Evolutionary conservation across 2,329 filamentous ascomycete genomes (phyloP).

Genomic region (Pseudogymnoascus sp.): DNA sequence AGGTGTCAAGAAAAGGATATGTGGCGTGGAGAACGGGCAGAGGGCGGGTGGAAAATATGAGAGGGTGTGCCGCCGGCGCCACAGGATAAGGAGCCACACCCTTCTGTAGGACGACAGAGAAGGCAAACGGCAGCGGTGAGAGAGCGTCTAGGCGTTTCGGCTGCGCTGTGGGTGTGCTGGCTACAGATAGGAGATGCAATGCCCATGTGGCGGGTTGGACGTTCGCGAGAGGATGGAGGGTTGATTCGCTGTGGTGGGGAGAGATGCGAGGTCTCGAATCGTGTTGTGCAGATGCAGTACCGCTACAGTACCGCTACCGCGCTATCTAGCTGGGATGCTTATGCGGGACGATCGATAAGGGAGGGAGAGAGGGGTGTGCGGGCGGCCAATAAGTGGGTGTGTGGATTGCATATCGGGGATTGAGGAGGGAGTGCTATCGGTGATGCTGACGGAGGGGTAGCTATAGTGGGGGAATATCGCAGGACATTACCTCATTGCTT

Average conservation of each 20-base stretch:
- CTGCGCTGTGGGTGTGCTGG: neutral
- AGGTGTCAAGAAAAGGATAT: neutral
- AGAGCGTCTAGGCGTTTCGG: neutral
- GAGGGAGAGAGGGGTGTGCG: neutral
- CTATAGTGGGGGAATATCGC: neutral
- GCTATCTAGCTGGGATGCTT: neutral
- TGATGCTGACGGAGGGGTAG: neutral
- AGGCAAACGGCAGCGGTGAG: neutral
- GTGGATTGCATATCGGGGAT: neutral
- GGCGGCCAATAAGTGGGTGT: neutral
- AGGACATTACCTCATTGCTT: neutral
- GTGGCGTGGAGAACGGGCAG: neutral
- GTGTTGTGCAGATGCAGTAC: constrained; percentile 2
- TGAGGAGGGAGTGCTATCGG: neutral
- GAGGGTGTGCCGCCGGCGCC: neutral
- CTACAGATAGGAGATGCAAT: neutral
- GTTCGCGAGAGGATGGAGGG: neutral
- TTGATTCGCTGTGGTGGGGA: neutral
- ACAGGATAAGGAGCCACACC: neutral
- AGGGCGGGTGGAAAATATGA: neutral
- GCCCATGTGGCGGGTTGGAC: neutral
- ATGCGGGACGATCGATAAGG: constrained; percentile 5
- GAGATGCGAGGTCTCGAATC: too few species aligned
- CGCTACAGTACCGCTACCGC: neutral
- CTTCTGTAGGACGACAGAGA: neutral